A percentile compares a stretch with the other conserved stretches of the same genome.
phyloP scores from a whole-genome alignment of 805 yeast species.

The Saccharomycopsis capsularis region DNA sequence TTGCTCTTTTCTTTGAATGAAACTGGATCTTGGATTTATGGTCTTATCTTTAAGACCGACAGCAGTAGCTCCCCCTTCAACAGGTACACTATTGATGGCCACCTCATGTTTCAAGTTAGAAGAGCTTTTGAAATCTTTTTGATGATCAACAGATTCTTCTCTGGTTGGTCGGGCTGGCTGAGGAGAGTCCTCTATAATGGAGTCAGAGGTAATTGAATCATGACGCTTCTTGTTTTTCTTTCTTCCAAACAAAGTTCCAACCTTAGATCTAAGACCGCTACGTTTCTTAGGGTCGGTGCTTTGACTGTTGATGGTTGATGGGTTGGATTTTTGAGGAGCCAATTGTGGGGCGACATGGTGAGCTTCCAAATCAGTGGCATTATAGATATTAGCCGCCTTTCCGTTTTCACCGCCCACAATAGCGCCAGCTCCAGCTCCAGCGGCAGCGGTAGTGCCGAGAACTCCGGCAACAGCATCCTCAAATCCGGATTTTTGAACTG shows the following conservation, averaged over 20 bases:
- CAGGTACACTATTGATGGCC: neutral
- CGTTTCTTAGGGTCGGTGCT: constrained; percentile 26
- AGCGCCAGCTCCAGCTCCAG: neutral
- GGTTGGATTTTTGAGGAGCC: constrained; percentile 14
- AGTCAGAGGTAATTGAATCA: constrained; percentile 12
- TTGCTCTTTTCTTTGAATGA: constrained; percentile 1
- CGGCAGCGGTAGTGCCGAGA: neutral
- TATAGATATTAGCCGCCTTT: neutral
- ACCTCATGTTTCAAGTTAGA: neutral
- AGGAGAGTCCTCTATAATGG: neutral
- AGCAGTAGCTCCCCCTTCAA: neutral
- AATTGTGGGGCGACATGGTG: constrained; percentile 8
- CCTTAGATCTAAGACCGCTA: constrained; percentile 51
- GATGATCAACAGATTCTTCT: neutral
- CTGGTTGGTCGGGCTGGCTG: neutral
- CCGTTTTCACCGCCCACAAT: neutral
- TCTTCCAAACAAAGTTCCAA: constrained; percentile 69
- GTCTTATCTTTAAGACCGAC: constrained; percentile 6
- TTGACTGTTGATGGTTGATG: constrained; percentile 16
- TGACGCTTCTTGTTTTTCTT: constrained; percentile 30
- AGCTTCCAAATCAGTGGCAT: neutral
- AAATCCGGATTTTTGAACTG: neutral
- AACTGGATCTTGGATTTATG: constrained; percentile 9
- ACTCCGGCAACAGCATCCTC: neutral
- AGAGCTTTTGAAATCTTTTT: neutral